Base-by-base conservation (phyloP, 768 basidiomycete genomes). In the Boletus pseudo-olivaceus region DNA sequence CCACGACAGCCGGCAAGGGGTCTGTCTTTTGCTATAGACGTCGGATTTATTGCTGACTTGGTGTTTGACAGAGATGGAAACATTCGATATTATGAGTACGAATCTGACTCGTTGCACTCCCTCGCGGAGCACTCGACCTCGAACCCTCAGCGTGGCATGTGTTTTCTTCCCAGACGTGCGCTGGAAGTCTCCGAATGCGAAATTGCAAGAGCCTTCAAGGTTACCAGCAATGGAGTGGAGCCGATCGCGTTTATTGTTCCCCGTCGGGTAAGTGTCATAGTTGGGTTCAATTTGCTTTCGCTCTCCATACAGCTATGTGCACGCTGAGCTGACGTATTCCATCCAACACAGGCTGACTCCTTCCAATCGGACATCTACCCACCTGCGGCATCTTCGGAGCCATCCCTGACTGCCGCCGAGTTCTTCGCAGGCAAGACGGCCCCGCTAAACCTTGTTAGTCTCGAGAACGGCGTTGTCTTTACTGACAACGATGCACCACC, bases 331-430 rank as follows among this genome's bases (percentile, higher is more conserved):
- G 33, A 39, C 37, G n/a, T 8, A 15, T 29, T 20, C 17, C 19
- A 48, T 27, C 5, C 35, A 7, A 37, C 20, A 4, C 67, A 93
- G 90, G 82, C 94, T 35, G 94, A 98, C 54, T 84, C 87, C 5
- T 98, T 98, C 90, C 96, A 98, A 72, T 86, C 93, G 14, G 96
- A 98, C 71, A 96, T 98, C 70, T 98, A 84, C 79, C 96, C 97
- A 5, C 90, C 92, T 9, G 96, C 93, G 1, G 85, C 85, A 0
- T 91, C 93, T 5, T 70, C 78, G 52, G 89, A 95, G 64, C 82
- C 93, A 15, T 82, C 91, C 7, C 79, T 95, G 45, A 77, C 82
- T 19, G 88, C 95, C 9, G 77, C 82, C 55, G 93, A 97, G 62
- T 98, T 90, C 76, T 93, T 98, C 74, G 73, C 78, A 11, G 93